These are phyloP conservation scores for Mycena metata DNA, from an alignment of 768 basidiomycete genomes.

Conservation along the genomic window DNA sequence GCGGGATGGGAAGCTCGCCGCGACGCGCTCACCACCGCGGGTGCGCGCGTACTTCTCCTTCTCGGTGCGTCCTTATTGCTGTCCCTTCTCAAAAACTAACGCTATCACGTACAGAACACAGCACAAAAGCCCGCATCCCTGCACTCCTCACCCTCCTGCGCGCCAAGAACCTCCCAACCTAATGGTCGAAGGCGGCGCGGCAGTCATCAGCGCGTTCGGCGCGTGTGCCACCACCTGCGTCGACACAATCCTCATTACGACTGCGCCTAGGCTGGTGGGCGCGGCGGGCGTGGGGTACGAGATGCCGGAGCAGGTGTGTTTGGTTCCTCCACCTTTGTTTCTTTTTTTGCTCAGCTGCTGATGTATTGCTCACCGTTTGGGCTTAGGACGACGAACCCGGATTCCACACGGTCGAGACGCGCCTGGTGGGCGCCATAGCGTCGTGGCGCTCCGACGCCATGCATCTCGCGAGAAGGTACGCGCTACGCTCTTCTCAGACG, in stretches of 20 bases:
- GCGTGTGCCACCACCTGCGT: slow-evolving; percentile 60
- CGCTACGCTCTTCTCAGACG: too few species aligned
- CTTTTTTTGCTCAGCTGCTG: not conserved
- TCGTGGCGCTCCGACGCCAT: slow-evolving; percentile 25
- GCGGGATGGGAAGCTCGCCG: slow-evolving; percentile 51
- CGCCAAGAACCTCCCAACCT: slow-evolving; percentile 74
- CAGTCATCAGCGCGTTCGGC: slow-evolving; percentile 79
- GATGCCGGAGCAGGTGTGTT: not conserved
- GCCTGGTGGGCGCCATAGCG: slow-evolving; percentile 24
- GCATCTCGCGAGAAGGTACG: too few species aligned
- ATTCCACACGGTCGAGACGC: slow-evolving; percentile 22
- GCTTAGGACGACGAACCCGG: not conserved
- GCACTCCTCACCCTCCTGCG: slow-evolving; percentile 66
- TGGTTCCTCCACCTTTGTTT: too few species aligned
- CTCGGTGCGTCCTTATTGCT: too few species aligned
- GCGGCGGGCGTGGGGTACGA: slow-evolving; percentile 72
- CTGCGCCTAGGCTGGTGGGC: slow-evolving; percentile 90
- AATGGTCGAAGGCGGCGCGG: slow-evolving; percentile 97
- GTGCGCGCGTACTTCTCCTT: slow-evolving; percentile 75
- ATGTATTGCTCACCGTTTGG: not conserved
- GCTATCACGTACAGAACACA: too few species aligned
- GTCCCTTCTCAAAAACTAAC: too few species aligned
- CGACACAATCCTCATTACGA: slow-evolving; percentile 85
- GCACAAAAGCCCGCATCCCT: slow-evolving; percentile 52
- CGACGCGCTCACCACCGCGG: slow-evolving; percentile 68